Evolutionary conservation across 2,329 filamentous ascomycete genomes (phyloP).

Genomic region (Alternaria gansuensis): DNA sequence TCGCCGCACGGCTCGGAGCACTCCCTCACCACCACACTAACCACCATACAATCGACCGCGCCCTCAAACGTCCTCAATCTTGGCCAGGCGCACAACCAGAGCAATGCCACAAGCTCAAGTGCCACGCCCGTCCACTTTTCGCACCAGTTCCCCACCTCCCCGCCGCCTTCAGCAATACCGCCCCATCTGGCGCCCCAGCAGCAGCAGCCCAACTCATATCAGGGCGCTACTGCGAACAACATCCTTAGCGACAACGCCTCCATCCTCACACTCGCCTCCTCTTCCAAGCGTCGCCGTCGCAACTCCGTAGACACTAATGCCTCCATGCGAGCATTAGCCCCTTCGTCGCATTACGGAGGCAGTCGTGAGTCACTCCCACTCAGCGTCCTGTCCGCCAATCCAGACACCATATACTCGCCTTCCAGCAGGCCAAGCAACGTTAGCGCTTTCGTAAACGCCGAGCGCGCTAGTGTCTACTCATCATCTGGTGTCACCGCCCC

Average conservation of each 20-base stretch:
- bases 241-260: constrained; percentile 85
- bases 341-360: constrained; percentile 81
- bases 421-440: constrained; percentile 62
- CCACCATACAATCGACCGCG: constrained; percentile 80
- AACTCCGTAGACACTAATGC: constrained; percentile 87
- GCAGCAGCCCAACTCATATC: constrained; percentile 74
- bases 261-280: constrained; percentile 84
- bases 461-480: constrained; percentile 84
- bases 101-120: constrained; percentile 48
- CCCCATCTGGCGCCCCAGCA: constrained; percentile 69
- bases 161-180: constrained; percentile 74
- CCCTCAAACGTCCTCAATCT: constrained; percentile 61
- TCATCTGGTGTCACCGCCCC: constrained; percentile 70
- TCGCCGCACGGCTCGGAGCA: constrained; percentile 82
- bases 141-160: constrained; percentile 64
- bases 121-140: constrained; percentile 62
- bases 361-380: constrained; percentile 81
- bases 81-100: constrained; percentile 38
- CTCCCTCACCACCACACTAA: constrained; percentile 83
- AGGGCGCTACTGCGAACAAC: constrained; percentile 81
- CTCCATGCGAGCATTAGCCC: constrained; percentile 83
- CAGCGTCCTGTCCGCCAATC: constrained; percentile 77
- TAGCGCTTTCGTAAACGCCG: constrained; percentile 65
- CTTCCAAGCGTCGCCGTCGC: constrained; percentile 77
- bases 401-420: constrained; percentile 60